Evolutionary conservation across 306 rosid genomes (phyloP), one percentile per base, ranked within the genome.

Genomic region (Quercus glauca): DNA sequence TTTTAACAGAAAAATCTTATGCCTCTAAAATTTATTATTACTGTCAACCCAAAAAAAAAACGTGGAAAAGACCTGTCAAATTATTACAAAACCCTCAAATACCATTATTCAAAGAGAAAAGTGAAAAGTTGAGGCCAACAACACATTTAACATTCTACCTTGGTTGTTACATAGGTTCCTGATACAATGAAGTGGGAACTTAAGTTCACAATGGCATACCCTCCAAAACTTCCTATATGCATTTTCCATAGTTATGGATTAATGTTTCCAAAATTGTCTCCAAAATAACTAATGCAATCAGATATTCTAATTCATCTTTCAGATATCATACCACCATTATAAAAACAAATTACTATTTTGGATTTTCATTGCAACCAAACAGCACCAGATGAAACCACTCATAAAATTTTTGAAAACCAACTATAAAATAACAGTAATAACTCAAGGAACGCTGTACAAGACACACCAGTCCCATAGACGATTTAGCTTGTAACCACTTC

Each of bases 401-500:
- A 18, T 8, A 3, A 41, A 70, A 19, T 26, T 23, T 26, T 23
- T 18, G 49, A 71, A 71, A 29, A 20, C 31, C 6, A 17, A 25
- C 49, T 64, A 28, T 26, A 31, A 18, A 73, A 15, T 28, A 8
- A 43, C 49, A 43, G 37, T 5, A 51, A 35, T 33, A 67, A 45
- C 73, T 70, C 43, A 43, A 56, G 23, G 21, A n/a, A 57, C 31
- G 79, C 35, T 76, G 83, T 26, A 78, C 56, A 65, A 71, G 67
- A 82, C 91, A 25, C 71, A 95, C 98, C 98, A 92, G 81, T 76
- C 95, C 91, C n/a, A 87, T n/a, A 55, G 96, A 81, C 52, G 96
- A 84, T 79, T 91, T 90, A 74, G 94, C 89, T 83, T 86, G 97
- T 80, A 92, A 86, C 98, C 98, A 95, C 91, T 95, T 95, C 0